phyloP scores from a whole-genome alignment of 768 basidiomycete species.

The Mycena crocata region DNA sequence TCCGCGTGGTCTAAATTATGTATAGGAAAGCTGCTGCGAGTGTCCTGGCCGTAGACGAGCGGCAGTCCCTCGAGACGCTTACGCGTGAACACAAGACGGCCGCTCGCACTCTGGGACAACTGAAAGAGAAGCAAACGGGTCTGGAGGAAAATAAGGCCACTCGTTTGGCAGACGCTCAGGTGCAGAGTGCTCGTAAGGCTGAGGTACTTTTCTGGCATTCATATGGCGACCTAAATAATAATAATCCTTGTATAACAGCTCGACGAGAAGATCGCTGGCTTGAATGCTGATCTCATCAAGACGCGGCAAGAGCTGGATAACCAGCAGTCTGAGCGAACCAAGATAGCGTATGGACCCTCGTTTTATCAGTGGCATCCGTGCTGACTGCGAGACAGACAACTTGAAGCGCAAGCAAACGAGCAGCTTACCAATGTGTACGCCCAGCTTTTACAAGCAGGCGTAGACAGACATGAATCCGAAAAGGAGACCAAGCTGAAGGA shows the following conservation, averaged over 20 bases:
- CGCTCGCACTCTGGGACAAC: constrained; percentile 69
- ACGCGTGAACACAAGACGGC: constrained; percentile 86
- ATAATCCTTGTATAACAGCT: constrained; percentile 50
- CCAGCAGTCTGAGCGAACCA: constrained; percentile 83
- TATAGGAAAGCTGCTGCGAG: constrained; percentile 84
- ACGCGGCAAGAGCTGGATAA: constrained; percentile 86
- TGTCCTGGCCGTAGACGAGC: constrained; percentile 84
- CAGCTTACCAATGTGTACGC: constrained; percentile 86
- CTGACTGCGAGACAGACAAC: constrained; percentile 64
- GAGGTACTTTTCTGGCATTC: constrained; percentile 57
- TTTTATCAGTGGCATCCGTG: neutral
- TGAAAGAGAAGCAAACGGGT: constrained; percentile 77
- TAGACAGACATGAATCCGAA: constrained; percentile 89
- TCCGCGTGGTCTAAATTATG: neutral
- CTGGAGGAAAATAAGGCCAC: constrained; percentile 68
- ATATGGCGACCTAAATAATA: neutral
- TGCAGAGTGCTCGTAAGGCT: constrained; percentile 61
- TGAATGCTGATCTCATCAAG: constrained; percentile 71
- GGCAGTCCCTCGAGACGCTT: constrained; percentile 85
- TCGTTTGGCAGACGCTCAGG: constrained; percentile 63
- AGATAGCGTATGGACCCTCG: constrained; percentile 71
- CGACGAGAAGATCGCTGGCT: constrained; percentile 66
- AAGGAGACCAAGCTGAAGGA: constrained; percentile 88
- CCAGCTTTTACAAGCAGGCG: constrained; percentile 90
- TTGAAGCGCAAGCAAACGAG: constrained; percentile 93